These are phyloP conservation scores for Cupressus sempervirens DNA, from an alignment of 75 land plant genomes.

Conservation along the genomic window DNA sequence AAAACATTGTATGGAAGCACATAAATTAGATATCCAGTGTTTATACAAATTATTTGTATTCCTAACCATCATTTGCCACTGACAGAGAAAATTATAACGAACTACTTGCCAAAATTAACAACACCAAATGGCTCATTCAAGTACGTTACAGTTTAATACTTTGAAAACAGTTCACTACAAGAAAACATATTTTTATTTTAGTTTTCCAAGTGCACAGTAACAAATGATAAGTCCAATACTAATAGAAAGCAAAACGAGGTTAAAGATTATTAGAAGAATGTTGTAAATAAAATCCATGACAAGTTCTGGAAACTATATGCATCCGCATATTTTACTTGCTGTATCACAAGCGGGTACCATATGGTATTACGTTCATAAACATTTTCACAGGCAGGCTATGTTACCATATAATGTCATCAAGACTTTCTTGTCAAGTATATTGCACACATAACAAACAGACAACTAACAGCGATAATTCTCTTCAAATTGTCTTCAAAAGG, in stretches of 20 bases:
- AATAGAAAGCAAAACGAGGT: not conserved
- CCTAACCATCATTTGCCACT: not conserved
- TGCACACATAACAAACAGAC: not conserved
- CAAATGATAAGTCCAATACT: not conserved
- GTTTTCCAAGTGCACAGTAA: not conserved
- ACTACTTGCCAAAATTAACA: not conserved
- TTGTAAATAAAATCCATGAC: not conserved
- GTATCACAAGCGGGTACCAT: not conserved
- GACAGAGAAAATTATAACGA: not conserved
- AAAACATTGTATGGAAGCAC: not conserved
- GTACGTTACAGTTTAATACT: not conserved
- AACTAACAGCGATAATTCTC: not conserved
- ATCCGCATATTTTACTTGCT: not conserved
- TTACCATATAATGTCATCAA: not conserved
- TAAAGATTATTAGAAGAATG: not conserved
- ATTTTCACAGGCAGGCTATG: not conserved
- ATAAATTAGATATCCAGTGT: not conserved
- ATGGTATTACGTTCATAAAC: not conserved
- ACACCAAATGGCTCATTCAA: not conserved
- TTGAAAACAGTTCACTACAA: not conserved
- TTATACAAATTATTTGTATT: not conserved
- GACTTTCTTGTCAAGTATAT: not conserved
- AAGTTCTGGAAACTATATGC: not conserved
- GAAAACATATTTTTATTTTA: not conserved
- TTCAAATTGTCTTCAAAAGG: not conserved